phyloP scores from a whole-genome alignment of 257 asterid genomes.

The Rauvolfia tetraphylla region DNA sequence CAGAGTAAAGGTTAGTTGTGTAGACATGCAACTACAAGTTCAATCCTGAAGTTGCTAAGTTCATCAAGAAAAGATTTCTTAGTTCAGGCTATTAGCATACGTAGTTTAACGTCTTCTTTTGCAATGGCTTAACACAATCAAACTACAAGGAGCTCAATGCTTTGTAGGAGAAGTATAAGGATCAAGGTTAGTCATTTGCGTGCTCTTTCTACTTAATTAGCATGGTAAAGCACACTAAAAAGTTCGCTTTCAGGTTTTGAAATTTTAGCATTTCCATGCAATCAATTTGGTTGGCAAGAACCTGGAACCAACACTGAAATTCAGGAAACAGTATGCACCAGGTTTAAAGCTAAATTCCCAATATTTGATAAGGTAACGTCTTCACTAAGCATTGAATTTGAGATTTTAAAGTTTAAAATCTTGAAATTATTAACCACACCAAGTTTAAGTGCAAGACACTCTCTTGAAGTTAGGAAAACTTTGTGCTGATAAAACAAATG shows the following conservation, averaged over 20 bases:
- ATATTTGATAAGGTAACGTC: slow-evolving; percentile 70
- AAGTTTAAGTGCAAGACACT: too few species aligned
- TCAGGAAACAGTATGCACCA: slow-evolving; percentile 63
- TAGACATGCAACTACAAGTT: neutral
- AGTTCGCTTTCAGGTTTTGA: slow-evolving; percentile 51
- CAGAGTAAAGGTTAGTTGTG: neutral
- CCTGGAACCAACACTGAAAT: slow-evolving; percentile 85
- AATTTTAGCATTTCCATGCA: slow-evolving; percentile 92
- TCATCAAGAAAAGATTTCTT: neutral
- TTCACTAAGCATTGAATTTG: neutral
- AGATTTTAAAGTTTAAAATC: neutral
- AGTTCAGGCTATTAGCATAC: too few species aligned
- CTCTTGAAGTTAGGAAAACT: too few species aligned
- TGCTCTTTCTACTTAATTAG: slow-evolving; percentile 9
- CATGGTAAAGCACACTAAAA: neutral
- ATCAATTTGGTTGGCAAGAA: slow-evolving; percentile 84
- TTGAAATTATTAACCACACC: neutral
- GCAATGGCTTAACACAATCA: slow-evolving; percentile 31
- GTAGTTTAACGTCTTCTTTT: too few species aligned
- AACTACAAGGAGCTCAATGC: slow-evolving; percentile 77
- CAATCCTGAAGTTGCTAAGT: neutral
- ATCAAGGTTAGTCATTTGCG: slow-evolving; percentile 50
- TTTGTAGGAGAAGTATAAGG: slow-evolving; percentile 67
- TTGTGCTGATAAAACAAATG: too few species aligned
- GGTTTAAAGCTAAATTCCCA: slow-evolving; percentile 79